Percentiles rank a stretch among this genome's conserved stretches.
phyloP scores from a whole-genome alignment of 495 filamentous ascomycete genomes.

The Thermochaetoides thermophila region DNA sequence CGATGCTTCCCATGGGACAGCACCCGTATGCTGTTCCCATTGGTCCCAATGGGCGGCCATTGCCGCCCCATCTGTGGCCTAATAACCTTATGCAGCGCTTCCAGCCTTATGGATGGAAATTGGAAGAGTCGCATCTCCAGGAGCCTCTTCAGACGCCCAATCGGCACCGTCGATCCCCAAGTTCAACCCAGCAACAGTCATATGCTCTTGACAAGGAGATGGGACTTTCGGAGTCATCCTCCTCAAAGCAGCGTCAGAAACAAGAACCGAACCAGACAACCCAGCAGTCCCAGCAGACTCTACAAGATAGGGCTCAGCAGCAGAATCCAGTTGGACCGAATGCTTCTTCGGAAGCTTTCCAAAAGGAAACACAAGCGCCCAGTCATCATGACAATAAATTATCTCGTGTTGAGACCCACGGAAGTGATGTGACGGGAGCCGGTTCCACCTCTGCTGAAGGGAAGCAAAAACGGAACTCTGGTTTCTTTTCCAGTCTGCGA shows the following conservation, averaged over 20 bases:
- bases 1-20: conserved; percentile 3
- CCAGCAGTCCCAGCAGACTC: conserved; percentile 8
- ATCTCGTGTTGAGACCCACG: too few species aligned
- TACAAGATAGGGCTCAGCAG: conserved; percentile 4
- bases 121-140: conserved; percentile 30
- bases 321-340: too few species aligned
- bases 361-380: conserved; percentile 8
- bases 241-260: conserved; percentile 7
- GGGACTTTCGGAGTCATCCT: conserved; percentile 9
- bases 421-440: conserved; percentile 9
- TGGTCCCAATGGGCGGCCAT: conserved; percentile 5
- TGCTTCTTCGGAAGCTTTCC: too few species aligned
- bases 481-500: conserved; percentile 22
- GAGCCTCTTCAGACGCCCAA: conserved; percentile 28
- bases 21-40: conserved; percentile 7
- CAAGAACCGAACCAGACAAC: conserved; percentile 9
- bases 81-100: conserved; percentile 15
- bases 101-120: conserved; percentile 24
- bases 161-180: conserved; percentile 21
- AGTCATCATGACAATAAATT: too few species aligned
- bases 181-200: conserved; percentile 18
- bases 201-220: conserved; percentile 34
- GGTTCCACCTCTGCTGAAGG: too few species aligned
- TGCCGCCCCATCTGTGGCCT: conserved; percentile 13
- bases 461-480: conserved; percentile 26